Evolutionary conservation across 2,329 filamentous ascomycete species (phyloP), one percentile per base, ranked within the genome.

Genomic region (Fusarium sp.): DNA sequence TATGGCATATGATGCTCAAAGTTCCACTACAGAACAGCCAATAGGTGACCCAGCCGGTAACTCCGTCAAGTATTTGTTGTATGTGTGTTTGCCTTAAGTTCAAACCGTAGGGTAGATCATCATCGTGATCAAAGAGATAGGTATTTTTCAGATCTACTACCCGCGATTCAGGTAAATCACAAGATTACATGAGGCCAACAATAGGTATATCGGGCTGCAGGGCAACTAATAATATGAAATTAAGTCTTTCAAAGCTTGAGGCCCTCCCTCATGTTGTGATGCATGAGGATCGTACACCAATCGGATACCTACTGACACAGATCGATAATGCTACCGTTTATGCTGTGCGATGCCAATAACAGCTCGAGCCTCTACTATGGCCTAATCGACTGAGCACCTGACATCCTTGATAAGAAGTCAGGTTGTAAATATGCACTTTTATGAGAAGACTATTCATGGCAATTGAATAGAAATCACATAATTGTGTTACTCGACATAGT

Each of bases 251-350:
- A 27, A 32, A 30, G n/a, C 40, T 61, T 71, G 65, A 71, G 69
- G 69, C 69, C 68, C 27, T 65, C 59, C 24, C 24, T 25, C 30
- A 66, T 69, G 69, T 29, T 48, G 69, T 71, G 69, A 59, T 61
- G 69, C 69, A 69, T 32, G 56, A 62, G 69, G 69, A 71, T 71
- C 60, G 48, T 46, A 47, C 40, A 63, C 68, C 68, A 70, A 71
- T 64, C 63, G 49, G 64, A 59, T 40, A 42, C 44, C 54, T 20
- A 46, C 58, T 60, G 42, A 42, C 48, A 47, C 29, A 56, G 52
- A 64, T 69, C 68, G 55, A 70, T 65, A 71, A 60, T 52, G 53
- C 60, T 61, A 61, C 53, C 53, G 24, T 57, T 56, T 29, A 49
- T 69, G 68, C 34, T 44, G 69, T 70, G 49, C 55, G 41, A 69